Percentiles rank a stretch among this genome's conserved stretches.
Conservation (phyloP, 345 rosid species). For the Arabidopsis suecica region DNA sequence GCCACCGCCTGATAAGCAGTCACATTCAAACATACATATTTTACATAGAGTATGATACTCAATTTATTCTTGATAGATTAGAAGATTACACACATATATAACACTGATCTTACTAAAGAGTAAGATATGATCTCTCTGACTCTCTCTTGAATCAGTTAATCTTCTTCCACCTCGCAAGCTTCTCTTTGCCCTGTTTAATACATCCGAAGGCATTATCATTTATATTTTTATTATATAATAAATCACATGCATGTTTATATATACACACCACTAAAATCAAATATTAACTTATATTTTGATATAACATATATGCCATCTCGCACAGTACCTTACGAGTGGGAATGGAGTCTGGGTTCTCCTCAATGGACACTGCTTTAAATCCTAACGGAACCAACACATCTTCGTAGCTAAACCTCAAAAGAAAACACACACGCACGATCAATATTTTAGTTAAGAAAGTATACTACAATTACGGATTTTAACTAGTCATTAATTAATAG, state of each 20-base stretch:
- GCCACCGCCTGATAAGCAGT: neutral
- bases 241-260: neutral
- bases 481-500: neutral
- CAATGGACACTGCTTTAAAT: constrained; percentile 62
- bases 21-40: neutral
- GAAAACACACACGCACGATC: neutral
- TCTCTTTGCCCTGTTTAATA: constrained; percentile 71
- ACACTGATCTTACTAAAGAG: constrained; percentile 4
- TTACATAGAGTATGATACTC: neutral
- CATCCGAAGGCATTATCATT: neutral
- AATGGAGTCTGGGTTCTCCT: constrained; percentile 67
- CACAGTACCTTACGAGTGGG: constrained; percentile 61
- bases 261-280: too few relatives aligned
- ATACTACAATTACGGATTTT: neutral
- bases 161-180: constrained; percentile 87
- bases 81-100: neutral
- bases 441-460: constrained; percentile 4
- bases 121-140: neutral
- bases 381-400: constrained; percentile 72
- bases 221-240: too few relatives aligned
- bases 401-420: constrained; percentile 59
- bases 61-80: neutral
- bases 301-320: neutral
- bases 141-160: constrained; percentile 15
- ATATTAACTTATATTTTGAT: neutral